Base-by-base conservation (phyloP, 805 yeast species). In the Lipomyces oligophaga region DNA sequence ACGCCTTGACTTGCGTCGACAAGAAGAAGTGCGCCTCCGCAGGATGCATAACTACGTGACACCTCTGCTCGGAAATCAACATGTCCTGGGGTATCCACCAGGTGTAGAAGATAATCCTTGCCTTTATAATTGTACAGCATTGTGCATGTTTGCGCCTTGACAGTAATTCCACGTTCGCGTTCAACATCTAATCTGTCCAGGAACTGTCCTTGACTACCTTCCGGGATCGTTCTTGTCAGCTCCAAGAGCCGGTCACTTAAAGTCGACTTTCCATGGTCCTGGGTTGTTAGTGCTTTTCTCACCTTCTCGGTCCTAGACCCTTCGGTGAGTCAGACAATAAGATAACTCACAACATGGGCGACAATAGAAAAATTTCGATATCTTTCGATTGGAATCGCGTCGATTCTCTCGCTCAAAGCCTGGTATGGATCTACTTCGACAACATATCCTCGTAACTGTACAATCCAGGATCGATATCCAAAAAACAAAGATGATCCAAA, bases 21-120 rank as follows among this genome's bases (percentile, higher is more conserved):
- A 19, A 90, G 66, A 33, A 90, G 65, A 33, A 90, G 67, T 0
- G 97, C 97, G 11, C 97, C 97, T 30, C 89, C 95, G 70, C 97
- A 93, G 0, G 96, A 85, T 2, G 97, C 97, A 66, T 89, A 89
- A 5, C 96, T 85, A 57, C 97, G 69, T 3, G 94, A 80, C 1
- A 90, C 98, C 60, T 90, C 98, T 6, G 93, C 83, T 43, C 96
- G 72, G 65, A 90, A 90, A 65, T 90, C 98, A 26, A 93, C 97
- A 64, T 90, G 98, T 0, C 98, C 98, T 0, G 98, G 98, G 0
- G 97, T 90, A 65, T 90, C 98, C 36, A 93, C 96, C 36, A 90
- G 70, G 69, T 90, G 96, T 37, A 90, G 68, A 44, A 93, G 66
- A 62, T 86, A 93, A 58, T 90, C 96, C 58, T 78, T 70, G 2